Percentiles rank a stretch among this genome's conserved stretches.
These are phyloP conservation scores for Cichorium intybus DNA, from an alignment of 140 eudicot species.

Conservation along the genomic window DNA sequence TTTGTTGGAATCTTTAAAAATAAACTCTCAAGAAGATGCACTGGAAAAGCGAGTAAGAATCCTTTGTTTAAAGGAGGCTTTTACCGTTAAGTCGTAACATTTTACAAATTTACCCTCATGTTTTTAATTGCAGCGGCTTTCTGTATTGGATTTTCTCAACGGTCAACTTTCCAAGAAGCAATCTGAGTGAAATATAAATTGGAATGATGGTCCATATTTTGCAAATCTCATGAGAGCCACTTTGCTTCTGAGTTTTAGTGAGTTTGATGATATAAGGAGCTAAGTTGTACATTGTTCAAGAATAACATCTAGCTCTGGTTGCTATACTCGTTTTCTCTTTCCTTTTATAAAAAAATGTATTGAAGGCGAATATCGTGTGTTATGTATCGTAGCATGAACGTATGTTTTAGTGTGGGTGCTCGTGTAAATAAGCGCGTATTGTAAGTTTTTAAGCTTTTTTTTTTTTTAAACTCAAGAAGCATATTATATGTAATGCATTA, in stretches of 20 bases:
- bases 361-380: background rate
- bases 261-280: constrained; percentile 21
- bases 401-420: constrained; percentile 6
- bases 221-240: constrained; percentile 1
- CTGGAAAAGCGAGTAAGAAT: constrained; percentile 76
- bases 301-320: constrained; percentile 17
- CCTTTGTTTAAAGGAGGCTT: too few species aligned
- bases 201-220: constrained; percentile 1
- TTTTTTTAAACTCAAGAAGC: background rate
- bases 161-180: constrained; percentile 51
- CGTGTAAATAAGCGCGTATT: constrained; percentile 27
- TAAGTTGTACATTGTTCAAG: constrained; percentile 12
- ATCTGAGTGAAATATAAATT: constrained; percentile 22
- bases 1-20: constrained; percentile 50
- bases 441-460: background rate
- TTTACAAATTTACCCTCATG: background rate
- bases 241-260: constrained; percentile 16
- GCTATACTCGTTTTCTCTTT: constrained; percentile 16
- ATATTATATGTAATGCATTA: constrained; percentile 3
- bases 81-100: background rate
- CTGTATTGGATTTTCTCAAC: constrained; percentile 81
- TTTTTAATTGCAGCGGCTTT: constrained; percentile 55
- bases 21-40: constrained; percentile 53
- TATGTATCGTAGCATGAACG: background rate
- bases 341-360: background rate